phyloP scores from a whole-genome alignment of 768 basidiomycete species.

The Chalciporus piperatus region DNA sequence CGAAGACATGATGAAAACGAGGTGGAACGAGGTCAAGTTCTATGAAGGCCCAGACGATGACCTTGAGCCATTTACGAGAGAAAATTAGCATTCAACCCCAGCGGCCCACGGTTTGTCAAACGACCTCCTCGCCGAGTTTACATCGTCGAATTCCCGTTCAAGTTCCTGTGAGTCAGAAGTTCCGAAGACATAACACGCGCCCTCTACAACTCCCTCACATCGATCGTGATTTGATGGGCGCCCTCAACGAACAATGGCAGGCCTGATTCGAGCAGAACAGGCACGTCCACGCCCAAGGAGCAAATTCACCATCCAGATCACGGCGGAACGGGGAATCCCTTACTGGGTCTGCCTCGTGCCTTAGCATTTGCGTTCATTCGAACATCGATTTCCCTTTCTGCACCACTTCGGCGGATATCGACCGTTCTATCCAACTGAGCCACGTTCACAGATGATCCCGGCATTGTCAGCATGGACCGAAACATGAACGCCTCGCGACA shows the following conservation, averaged over 20 bases:
- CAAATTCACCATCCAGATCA: conserved; percentile 5
- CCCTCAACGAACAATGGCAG: conserved; percentile 3
- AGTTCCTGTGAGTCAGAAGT: conserved; percentile 19
- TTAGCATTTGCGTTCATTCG: background rate
- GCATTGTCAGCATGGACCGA: background rate
- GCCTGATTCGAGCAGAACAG: background rate
- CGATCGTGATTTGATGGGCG: conserved; percentile 25
- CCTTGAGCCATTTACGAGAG: conserved; percentile 9
- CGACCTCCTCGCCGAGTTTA: conserved; percentile 1
- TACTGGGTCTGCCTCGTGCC: conserved; percentile 22
- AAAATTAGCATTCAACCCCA: conserved; percentile 28
- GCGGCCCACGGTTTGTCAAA: conserved; percentile 12
- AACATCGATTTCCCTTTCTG: conserved; percentile 23
- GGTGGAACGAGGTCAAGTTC: conserved; percentile 14
- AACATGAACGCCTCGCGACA: conserved; percentile 9
- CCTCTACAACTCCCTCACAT: conserved; percentile 8
- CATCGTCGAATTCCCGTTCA: conserved; percentile 14
- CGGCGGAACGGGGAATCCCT: conserved; percentile 26
- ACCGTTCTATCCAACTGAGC: conserved; percentile 10
- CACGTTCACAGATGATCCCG: conserved; percentile 23
- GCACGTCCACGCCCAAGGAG: background rate
- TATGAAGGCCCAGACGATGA: conserved; percentile 16
- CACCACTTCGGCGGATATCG: conserved; percentile 3
- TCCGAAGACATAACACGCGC: conserved; percentile 14
- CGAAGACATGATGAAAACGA: conserved; percentile 10